phyloP scores from a whole-genome alignment of 176 grass and related monocot genomes.

The Lolium rigidum region DNA sequence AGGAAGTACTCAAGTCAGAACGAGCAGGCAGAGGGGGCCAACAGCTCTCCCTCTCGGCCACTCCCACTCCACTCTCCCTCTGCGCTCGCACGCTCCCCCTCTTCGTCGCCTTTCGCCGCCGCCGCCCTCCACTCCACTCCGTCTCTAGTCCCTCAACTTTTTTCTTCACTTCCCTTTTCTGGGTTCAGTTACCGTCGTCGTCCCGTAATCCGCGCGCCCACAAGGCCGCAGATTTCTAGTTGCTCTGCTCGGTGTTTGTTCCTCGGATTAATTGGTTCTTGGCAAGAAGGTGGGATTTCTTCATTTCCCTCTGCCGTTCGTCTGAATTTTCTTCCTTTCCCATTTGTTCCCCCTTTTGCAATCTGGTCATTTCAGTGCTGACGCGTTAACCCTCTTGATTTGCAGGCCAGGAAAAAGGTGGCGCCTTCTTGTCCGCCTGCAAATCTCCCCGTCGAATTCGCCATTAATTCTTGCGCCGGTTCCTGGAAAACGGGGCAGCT shows the following conservation, averaged over 20 bases:
- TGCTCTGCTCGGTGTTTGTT: background rate
- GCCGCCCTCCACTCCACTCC: slow-evolving; percentile 39
- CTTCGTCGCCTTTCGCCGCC: slow-evolving; percentile 48
- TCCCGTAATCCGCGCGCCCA: slow-evolving; percentile 30
- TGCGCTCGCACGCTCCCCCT: background rate
- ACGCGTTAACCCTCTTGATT: slow-evolving; percentile 15
- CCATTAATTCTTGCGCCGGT: background rate
- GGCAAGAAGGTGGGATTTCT: slow-evolving; percentile 30
- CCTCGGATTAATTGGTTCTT: slow-evolving; percentile 35
- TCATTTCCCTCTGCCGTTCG: background rate
- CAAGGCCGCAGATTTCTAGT: slow-evolving; percentile 6
- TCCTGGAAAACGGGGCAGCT: background rate
- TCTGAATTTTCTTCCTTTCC: background rate
- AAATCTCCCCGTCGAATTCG: background rate
- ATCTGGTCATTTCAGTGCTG: slow-evolving; percentile 6
- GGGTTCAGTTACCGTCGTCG: background rate
- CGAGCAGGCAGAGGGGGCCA: slow-evolving; percentile 1
- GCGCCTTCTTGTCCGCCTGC: slow-evolving; percentile 16
- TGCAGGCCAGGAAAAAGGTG: slow-evolving; percentile 51
- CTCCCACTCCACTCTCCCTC: background rate
- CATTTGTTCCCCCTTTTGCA: background rate
- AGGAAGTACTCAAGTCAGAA: background rate
- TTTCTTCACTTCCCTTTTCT: slow-evolving; percentile 24
- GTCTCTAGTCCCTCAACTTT: background rate
- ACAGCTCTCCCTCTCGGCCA: background rate